phyloP scores from a whole-genome alignment of 305 asterid species.

The Fraxinus albicans region DNA sequence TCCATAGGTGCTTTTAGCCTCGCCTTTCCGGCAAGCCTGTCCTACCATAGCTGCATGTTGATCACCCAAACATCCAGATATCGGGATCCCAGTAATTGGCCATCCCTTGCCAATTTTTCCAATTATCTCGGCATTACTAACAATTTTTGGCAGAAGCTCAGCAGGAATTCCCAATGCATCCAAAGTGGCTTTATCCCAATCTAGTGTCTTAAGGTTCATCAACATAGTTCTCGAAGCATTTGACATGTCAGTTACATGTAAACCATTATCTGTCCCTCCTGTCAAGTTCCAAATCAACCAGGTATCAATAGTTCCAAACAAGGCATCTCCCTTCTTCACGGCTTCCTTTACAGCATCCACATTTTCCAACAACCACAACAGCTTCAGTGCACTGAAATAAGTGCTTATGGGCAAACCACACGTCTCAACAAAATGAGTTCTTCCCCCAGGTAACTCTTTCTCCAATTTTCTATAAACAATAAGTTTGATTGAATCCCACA shows the following conservation, averaged over 20 bases:
- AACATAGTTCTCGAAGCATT: slow-evolving; percentile 95
- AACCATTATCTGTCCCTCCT: slow-evolving; percentile 66
- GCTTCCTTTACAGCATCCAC: slow-evolving; percentile 64
- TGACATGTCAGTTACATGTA: slow-evolving; percentile 84
- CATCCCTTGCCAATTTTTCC: slow-evolving; percentile 73
- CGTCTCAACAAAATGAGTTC: slow-evolving; percentile 74
- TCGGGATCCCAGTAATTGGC: slow-evolving; percentile 77
- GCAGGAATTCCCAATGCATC: slow-evolving; percentile 52
- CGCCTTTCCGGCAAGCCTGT: slow-evolving; percentile 79
- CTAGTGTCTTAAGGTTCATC: slow-evolving; percentile 77
- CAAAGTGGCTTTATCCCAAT: slow-evolving; percentile 70
- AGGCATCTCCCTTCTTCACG: slow-evolving; percentile 67
- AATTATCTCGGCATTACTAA: slow-evolving; percentile 72
- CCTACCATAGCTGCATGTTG: slow-evolving; percentile 98
- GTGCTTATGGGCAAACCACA: slow-evolving; percentile 97
- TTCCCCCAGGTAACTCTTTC: slow-evolving; percentile 76
- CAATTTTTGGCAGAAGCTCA: slow-evolving; percentile 64
- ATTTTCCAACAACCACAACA: slow-evolving; percentile 78
- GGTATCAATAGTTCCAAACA: slow-evolving; percentile 86
- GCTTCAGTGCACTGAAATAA: slow-evolving; percentile 85
- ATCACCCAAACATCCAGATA: slow-evolving; percentile 93
- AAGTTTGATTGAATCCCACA: background rate
- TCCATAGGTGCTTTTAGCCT: slow-evolving; percentile 95
- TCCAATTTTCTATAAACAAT: slow-evolving; percentile 59
- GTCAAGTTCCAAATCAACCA: slow-evolving; percentile 96